Evolutionary conservation across 306 rosid species (phyloP).

Genomic region (Lupinus albus): DNA sequence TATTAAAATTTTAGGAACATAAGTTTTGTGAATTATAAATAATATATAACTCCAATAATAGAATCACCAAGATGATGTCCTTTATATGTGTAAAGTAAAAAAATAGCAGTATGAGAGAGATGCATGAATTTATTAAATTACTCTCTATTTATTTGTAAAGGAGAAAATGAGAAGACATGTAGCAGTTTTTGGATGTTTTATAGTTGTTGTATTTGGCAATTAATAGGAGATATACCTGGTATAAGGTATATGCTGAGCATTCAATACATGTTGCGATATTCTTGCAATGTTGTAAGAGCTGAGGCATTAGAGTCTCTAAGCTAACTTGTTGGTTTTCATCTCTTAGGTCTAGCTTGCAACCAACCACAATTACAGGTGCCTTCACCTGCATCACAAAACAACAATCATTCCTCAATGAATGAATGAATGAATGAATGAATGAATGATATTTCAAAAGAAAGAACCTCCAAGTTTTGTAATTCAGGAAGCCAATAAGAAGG

Average conservation of each 20-base stretch:
- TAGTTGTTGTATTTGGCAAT: slow-evolving; percentile 19
- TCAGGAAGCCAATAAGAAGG: slow-evolving; percentile 72
- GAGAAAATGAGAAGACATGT: slow-evolving; percentile 29
- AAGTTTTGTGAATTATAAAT: slow-evolving; percentile 30
- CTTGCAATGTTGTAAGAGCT: slow-evolving; percentile 45
- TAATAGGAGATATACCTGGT: slow-evolving; percentile 55
- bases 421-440: too few species aligned
- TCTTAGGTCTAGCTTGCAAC: slow-evolving; percentile 51
- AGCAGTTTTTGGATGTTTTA: slow-evolving; percentile 25
- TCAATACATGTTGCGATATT: slow-evolving; percentile 49
- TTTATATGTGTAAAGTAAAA: slow-evolving; percentile 26
- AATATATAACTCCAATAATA: slow-evolving; percentile 5
- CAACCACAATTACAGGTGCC: slow-evolving; percentile 50
- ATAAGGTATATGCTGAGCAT: slow-evolving; percentile 54
- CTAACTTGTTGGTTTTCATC: slow-evolving; percentile 57
- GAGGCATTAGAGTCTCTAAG: slow-evolving; percentile 47
- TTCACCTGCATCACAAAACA: slow-evolving; percentile 43
- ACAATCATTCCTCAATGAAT: too few species aligned
- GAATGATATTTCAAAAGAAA: too few species aligned
- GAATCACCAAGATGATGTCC: slow-evolving; percentile 24
- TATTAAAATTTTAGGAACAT: slow-evolving; percentile 33
- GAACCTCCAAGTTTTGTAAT: slow-evolving; percentile 67
- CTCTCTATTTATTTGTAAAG: slow-evolving; percentile 20
- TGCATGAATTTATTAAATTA: slow-evolving; percentile 18
- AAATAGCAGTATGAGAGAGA: slow-evolving; percentile 10